Evolutionary conservation across 2,329 filamentous ascomycete species (phyloP).

Genomic region (Alternaria metachromatica): DNA sequence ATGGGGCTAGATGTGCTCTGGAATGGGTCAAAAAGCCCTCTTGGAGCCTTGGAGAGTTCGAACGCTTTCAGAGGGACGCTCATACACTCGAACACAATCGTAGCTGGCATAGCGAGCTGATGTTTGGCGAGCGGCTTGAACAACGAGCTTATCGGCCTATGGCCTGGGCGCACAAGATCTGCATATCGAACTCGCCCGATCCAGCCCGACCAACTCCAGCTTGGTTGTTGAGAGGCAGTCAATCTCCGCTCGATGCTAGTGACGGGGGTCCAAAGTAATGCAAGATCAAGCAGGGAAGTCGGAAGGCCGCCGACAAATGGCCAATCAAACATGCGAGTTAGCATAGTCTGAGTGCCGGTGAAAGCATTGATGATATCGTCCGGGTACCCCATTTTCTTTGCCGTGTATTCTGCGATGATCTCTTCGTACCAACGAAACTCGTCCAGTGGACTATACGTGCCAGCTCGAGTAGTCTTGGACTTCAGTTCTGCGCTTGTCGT

Average conservation of each 20-base stretch:
- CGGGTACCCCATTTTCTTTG: conserved; percentile 6
- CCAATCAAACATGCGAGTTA: conserved; percentile 5
- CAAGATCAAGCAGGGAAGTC: conserved; percentile 1
- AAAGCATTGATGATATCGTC: conserved; percentile 9
- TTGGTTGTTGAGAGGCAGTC: background rate
- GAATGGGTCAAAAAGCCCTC: background rate
- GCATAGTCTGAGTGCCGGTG: conserved; percentile 2
- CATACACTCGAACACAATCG: background rate
- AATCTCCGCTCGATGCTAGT: background rate
- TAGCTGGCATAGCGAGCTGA: background rate
- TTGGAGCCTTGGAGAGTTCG: background rate
- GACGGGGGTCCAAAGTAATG: conserved; percentile 8
- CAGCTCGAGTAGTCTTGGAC: background rate
- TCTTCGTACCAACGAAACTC: conserved; percentile 14
- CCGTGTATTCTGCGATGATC: conserved; percentile 1
- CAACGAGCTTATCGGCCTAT: conserved; percentile 1
- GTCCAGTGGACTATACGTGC: conserved; percentile 1
- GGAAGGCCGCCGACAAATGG: background rate
- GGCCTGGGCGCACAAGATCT: conserved; percentile 3
- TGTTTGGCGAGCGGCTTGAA: background rate
- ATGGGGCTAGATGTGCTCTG: background rate
- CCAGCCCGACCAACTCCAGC: conserved; percentile 8
- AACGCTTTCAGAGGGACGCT: background rate
- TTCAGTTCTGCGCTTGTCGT: background rate
- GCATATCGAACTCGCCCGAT: background rate